A percentile compares a stretch with the other conserved stretches of the same genome.
Conservation (phyloP, 1,284 basidiomycete species). For the Takashimella koratensis region DNA sequence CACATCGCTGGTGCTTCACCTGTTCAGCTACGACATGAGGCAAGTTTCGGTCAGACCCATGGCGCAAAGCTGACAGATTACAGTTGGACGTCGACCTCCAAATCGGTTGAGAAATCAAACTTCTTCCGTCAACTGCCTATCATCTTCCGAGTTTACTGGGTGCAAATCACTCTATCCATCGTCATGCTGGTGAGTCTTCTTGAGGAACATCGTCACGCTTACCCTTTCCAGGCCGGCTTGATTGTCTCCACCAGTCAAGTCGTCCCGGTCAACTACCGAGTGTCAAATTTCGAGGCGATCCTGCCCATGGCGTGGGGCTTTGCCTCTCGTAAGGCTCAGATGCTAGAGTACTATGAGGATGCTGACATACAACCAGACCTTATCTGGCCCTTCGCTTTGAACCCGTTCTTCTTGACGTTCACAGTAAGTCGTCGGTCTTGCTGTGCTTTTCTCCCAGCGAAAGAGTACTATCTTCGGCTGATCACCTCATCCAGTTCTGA, state of each 20-base stretch:
- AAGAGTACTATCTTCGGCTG: too few relatives aligned
- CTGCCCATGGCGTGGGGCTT: constrained; percentile 5
- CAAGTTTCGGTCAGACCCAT: too few relatives aligned
- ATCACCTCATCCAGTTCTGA: too few relatives aligned
- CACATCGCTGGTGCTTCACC: constrained; percentile 1
- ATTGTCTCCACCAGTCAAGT: constrained; percentile 5
- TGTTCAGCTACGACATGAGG: constrained; percentile 60
- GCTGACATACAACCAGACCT: too few relatives aligned
- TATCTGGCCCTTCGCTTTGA: constrained; percentile 9
- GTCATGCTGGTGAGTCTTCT: constrained; percentile 51
- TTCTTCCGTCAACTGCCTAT: constrained; percentile 79
- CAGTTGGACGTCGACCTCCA: constrained; percentile 15
- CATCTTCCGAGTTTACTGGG: constrained; percentile 66
- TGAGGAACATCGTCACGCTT: too few relatives aligned
- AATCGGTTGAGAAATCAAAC: constrained; percentile 66
- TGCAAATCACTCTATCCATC: constrained; percentile 57
- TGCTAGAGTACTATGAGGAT: too few relatives aligned
- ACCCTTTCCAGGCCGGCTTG: constrained; percentile 7
- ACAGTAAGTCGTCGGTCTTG: constrained; percentile 8
- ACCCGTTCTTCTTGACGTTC: constrained; percentile 7
- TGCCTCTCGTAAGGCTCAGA: too few relatives aligned
- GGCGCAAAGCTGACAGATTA: too few relatives aligned
- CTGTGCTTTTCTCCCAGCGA: too few relatives aligned
- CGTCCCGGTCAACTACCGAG: constrained; percentile 3
- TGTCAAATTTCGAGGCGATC: constrained; percentile 5